Base-by-base conservation (phyloP, 306 rosid genomes). In the Pterocarpus macrocarpus region DNA sequence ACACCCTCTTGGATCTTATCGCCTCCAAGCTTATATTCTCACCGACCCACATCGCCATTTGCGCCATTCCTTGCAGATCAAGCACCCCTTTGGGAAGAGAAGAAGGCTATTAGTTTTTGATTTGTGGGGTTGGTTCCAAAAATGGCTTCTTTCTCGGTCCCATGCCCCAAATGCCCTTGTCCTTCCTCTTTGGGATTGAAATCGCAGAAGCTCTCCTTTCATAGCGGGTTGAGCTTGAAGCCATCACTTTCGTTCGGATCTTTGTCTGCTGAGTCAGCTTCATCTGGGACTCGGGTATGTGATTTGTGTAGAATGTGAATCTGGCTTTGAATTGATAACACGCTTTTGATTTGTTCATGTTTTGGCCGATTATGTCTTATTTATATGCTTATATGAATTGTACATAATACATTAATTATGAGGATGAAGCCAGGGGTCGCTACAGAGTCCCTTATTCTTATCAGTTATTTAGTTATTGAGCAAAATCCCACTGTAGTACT, bases 81-180 rank as follows among this genome's bases (percentile, higher is more conserved):
- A 33, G 5, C 33, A 50, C 34, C 72, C 75, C 73, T 52, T 75
- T 84, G 56, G 43, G 47, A 33, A 13, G 11, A 36, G 30, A 73
- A 64, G 69, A 81, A 78, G 56, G 39, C 15, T 22, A 1, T 10
- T 73, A 17, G 69, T 41, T 55, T 80, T 75, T 73, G 7, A 64
- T 32, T 81, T 61, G 81, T 76, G 75, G 82, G 80, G 57, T 82
- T 64, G 71, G 74, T 82, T 69, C 80, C 61, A 78, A 15, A 39
- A 70, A 91, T 91, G 95, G 91, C 89, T 5, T 84, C 93, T 64
- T 89, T 86, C 47, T 73, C 93, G 10, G 86, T 89, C 49, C 95
- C 93, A 8, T 89, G 93, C 82, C 86, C 93, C 71, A 91, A 91
- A 64, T 76, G 83, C 73, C 75, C 77, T 71, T 41, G 72, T 59